Conservation (phyloP, 192 early-diverging fungal genomes). For the Entophlyctis luteolus region DNA sequence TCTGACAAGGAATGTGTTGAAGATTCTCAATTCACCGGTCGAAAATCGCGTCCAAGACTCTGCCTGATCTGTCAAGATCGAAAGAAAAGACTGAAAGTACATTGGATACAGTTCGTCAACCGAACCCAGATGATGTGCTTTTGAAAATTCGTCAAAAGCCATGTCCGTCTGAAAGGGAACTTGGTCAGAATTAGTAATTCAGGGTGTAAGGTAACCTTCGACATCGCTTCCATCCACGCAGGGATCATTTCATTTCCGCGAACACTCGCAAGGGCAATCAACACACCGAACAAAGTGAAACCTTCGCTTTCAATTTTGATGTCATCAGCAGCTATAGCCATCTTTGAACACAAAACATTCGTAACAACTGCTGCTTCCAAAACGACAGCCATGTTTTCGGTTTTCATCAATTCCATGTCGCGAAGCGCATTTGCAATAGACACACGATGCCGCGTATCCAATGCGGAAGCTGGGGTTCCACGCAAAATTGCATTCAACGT, state of each 20-base stretch:
- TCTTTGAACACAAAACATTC: slow-evolving; percentile 30
- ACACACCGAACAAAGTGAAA: slow-evolving; percentile 32
- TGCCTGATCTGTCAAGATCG: background rate
- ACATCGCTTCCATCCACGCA: slow-evolving; percentile 29
- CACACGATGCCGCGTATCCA: background rate
- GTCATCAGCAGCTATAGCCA: background rate
- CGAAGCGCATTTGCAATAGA: slow-evolving; percentile 23
- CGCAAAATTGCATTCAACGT: slow-evolving; percentile 32
- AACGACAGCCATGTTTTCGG: slow-evolving; percentile 40
- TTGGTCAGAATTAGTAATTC: background rate
- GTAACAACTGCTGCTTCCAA: slow-evolving; percentile 33
- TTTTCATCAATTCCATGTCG: slow-evolving; percentile 40
- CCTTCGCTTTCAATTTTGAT: slow-evolving; percentile 7
- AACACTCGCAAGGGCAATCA: slow-evolving; percentile 35
- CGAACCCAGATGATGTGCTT: slow-evolving; percentile 2
- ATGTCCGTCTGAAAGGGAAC: background rate
- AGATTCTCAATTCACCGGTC: slow-evolving; percentile 30
- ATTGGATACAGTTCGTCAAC: slow-evolving; percentile 21
- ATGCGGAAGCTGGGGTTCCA: slow-evolving; percentile 28
- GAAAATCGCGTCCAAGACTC: slow-evolving; percentile 45
- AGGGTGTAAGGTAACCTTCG: slow-evolving; percentile 1
- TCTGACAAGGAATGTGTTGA: slow-evolving; percentile 31
- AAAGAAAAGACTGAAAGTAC: slow-evolving; percentile 21
- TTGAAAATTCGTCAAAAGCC: slow-evolving; percentile 2
- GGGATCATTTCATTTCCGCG: slow-evolving; percentile 31